These are phyloP conservation scores for Schizosaccharomyces osmophilus DNA, from an alignment of 805 yeast genomes.

Conservation along the genomic window DNA sequence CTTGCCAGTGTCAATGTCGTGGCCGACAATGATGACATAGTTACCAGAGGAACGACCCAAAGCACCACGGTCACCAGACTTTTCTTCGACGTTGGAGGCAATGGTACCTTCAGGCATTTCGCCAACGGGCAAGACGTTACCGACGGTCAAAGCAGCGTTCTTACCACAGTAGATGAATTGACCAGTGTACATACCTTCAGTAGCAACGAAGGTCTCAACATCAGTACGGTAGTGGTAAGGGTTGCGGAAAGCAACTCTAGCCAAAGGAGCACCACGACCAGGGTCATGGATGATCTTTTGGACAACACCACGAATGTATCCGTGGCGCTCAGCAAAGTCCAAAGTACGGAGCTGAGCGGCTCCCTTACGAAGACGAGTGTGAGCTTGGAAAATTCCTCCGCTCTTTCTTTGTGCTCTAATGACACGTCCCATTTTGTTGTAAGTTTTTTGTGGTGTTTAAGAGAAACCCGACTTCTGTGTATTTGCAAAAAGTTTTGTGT, in stretches of 20 bases:
- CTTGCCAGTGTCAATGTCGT: conserved; percentile 97
- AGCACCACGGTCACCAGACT: conserved; percentile 99
- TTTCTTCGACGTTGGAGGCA: conserved; percentile 93
- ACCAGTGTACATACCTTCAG: conserved; percentile 99
- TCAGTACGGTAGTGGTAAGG: conserved; percentile 96
- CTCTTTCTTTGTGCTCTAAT: conserved; percentile 99
- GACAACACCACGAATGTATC: conserved; percentile 97
- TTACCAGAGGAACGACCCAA: conserved; percentile 98
- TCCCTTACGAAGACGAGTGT: conserved; percentile 99
- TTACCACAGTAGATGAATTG: conserved; percentile 97
- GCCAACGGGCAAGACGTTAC: conserved; percentile 82
- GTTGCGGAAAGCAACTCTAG: conserved; percentile 96
- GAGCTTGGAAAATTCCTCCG: conserved; percentile 98
- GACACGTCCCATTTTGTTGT: conserved; percentile 61
- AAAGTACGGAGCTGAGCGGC: conserved; percentile 99
- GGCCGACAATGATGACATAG: conserved; percentile 96
- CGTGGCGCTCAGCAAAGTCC: conserved; percentile 98
- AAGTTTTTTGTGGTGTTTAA: background rate
- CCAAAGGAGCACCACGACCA: conserved; percentile 99
- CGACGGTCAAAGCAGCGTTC: conserved; percentile 80
- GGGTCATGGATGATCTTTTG: conserved; percentile 97
- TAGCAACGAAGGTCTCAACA: conserved; percentile 96
- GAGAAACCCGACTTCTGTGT: too few species aligned
- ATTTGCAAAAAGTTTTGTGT: too few species aligned
- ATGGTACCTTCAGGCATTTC: conserved; percentile 98